Conservation (phyloP, 768 basidiomycete genomes). For the Lentinula raphanica region DNA sequence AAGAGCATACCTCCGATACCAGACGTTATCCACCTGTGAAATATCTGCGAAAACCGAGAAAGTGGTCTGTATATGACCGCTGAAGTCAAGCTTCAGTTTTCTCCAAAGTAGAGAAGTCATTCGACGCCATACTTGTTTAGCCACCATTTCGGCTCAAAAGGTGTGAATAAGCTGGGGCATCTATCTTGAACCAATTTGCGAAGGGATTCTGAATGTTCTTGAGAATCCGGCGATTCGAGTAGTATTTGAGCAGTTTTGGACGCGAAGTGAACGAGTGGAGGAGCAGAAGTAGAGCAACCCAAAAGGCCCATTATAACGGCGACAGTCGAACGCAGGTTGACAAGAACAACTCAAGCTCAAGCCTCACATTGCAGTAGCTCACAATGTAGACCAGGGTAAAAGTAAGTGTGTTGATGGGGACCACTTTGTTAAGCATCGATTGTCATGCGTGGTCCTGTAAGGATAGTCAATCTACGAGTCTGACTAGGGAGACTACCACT, state of each 20-base stretch:
- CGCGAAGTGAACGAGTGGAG: conserved; percentile 7
- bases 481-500: no score
- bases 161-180: conserved; percentile 6
- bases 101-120: not conserved
- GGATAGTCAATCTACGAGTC: no score
- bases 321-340: not conserved
- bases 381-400: not conserved
- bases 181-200: not conserved
- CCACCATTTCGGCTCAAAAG: conserved; percentile 8
- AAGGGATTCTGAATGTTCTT: not conserved
- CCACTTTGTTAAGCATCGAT: no score
- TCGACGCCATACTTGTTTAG: conserved; percentile 1
- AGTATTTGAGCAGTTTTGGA: conserved; percentile 5
- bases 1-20: conserved; percentile 45
- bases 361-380: not conserved
- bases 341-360: no score
- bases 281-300: conserved; percentile 3
- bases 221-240: not conserved
- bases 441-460: no score
- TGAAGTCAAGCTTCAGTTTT: conserved; percentile 16
- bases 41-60: conserved; percentile 60
- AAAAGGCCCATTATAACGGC: conserved; percentile 2
- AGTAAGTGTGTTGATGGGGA: no score
- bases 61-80: conserved; percentile 61
- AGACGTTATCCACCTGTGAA: conserved; percentile 47